These are phyloP conservation scores for Chondrostereum purpureum DNA, from an alignment of 1,284 basidiomycete species.

Conservation along the genomic window DNA sequence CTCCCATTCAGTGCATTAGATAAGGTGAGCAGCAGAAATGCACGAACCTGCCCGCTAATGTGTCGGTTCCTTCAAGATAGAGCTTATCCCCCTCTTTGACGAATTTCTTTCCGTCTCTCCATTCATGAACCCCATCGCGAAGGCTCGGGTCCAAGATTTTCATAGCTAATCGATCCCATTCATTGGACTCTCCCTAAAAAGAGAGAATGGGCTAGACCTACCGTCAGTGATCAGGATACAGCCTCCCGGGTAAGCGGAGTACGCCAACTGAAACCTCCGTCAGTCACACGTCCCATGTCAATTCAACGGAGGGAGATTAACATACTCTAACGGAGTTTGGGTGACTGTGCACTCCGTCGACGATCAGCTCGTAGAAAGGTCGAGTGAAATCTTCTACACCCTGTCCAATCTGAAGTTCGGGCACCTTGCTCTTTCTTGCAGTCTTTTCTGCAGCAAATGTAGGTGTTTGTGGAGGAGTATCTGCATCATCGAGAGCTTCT, in stretches of 20 bases:
- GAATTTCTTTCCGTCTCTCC: conserved; percentile 76
- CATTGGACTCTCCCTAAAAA: too few species aligned
- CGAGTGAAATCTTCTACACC: conserved; percentile 46
- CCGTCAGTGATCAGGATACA: conserved; percentile 88
- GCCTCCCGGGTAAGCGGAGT: conserved; percentile 74
- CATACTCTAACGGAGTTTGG: conserved; percentile 81
- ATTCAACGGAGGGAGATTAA: conserved; percentile 9
- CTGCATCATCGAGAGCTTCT: conserved; percentile 60
- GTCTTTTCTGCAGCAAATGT: conserved; percentile 17
- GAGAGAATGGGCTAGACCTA: conserved; percentile 24
- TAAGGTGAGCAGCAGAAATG: conserved; percentile 9
- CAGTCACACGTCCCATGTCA: conserved; percentile 8
- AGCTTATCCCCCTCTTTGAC: conserved; percentile 78
- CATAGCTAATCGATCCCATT: too few species aligned
- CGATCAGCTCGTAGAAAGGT: conserved; percentile 85
- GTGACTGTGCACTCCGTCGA: conserved; percentile 87
- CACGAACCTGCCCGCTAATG: conserved; percentile 74
- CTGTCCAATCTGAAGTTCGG: conserved; percentile 19
- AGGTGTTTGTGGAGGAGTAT: conserved; percentile 58
- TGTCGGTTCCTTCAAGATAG: conserved; percentile 79
- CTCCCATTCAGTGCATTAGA: conserved; percentile 8
- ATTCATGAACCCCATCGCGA: conserved; percentile 78
- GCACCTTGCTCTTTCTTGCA: conserved; percentile 2
- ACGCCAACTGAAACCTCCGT: conserved; percentile 56
- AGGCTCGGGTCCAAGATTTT: conserved; percentile 82